Percentiles rank a stretch among this genome's conserved stretches.
phyloP scores from a whole-genome alignment of 1,284 basidiomycete species.

The Xerocomus nothofagi region DNA sequence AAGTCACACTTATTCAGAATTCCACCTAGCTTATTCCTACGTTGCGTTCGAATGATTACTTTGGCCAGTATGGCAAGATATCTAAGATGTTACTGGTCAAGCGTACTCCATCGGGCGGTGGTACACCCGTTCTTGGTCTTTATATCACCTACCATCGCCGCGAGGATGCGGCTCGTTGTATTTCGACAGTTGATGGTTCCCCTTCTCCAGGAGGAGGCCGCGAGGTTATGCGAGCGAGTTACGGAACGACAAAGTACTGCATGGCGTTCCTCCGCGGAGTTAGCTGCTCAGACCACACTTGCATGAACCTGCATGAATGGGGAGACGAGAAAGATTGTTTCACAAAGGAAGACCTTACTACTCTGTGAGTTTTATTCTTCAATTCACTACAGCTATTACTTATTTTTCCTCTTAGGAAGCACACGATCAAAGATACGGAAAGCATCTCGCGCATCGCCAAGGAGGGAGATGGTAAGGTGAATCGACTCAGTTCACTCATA shows the following conservation, averaged over 20 bases:
- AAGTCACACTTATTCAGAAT: constrained; percentile 16
- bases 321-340: constrained; percentile 98
- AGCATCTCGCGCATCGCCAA: constrained; percentile 55
- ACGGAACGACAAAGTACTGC: constrained; percentile 98
- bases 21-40: constrained; percentile 81
- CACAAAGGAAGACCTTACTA: constrained; percentile 89
- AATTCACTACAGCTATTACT: constrained; percentile 12
- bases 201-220: constrained; percentile 78
- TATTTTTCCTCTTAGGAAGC: constrained; percentile 57
- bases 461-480: constrained; percentile 59
- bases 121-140: constrained; percentile 82
- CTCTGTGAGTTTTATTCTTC: constrained; percentile 58
- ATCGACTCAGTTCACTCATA: background rate
- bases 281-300: constrained; percentile 85
- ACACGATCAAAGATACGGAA: constrained; percentile 84
- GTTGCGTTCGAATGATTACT: constrained; percentile 94
- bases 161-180: constrained; percentile 94
- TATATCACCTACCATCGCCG: constrained; percentile 96
- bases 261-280: constrained; percentile 91
- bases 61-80: constrained; percentile 99
- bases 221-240: constrained; percentile 87
- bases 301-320: constrained; percentile 97
- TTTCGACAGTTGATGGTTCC: constrained; percentile 90
- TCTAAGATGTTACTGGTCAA: constrained; percentile 94
- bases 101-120: constrained; percentile 74